phyloP scores from a whole-genome alignment of 768 basidiomycete species.

The Tulasnella sp. region DNA sequence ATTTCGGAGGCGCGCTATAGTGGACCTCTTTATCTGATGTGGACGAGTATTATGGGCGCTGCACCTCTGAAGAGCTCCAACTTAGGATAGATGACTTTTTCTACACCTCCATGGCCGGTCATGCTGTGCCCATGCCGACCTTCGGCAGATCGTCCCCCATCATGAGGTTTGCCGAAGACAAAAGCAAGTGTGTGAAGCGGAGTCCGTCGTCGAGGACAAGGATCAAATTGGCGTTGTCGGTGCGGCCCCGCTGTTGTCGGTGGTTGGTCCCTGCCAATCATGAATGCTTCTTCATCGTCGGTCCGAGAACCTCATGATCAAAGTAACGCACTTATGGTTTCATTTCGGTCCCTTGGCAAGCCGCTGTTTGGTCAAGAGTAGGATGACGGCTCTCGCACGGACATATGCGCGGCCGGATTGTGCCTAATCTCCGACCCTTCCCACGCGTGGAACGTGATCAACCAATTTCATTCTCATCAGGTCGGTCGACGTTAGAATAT shows the following conservation, averaged over 20 bases:
- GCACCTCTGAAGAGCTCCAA: background rate
- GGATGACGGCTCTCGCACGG: background rate
- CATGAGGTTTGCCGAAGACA: background rate
- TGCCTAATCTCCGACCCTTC: background rate
- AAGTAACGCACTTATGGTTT: background rate
- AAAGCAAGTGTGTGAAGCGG: background rate
- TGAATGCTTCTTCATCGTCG: too few relatives aligned
- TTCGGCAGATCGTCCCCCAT: background rate
- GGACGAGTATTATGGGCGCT: background rate
- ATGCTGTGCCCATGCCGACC: background rate
- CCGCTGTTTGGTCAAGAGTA: background rate
- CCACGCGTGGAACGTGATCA: constrained; percentile 2
- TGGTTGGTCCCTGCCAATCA: background rate
- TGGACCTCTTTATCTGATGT: background rate
- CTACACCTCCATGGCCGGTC: background rate
- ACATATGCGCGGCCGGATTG: background rate
- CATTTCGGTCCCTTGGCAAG: background rate
- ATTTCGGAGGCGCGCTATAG: background rate
- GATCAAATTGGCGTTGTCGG: background rate
- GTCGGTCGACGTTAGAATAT: constrained; percentile 11
- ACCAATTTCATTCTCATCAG: background rate
- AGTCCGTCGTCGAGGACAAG: background rate
- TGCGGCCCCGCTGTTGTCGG: background rate
- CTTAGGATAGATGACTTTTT: background rate
- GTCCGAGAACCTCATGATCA: background rate